These are phyloP conservation scores for Scenedesmus sp. DNA, from an alignment of 163 green algal species.

Conservation along the genomic window DNA sequence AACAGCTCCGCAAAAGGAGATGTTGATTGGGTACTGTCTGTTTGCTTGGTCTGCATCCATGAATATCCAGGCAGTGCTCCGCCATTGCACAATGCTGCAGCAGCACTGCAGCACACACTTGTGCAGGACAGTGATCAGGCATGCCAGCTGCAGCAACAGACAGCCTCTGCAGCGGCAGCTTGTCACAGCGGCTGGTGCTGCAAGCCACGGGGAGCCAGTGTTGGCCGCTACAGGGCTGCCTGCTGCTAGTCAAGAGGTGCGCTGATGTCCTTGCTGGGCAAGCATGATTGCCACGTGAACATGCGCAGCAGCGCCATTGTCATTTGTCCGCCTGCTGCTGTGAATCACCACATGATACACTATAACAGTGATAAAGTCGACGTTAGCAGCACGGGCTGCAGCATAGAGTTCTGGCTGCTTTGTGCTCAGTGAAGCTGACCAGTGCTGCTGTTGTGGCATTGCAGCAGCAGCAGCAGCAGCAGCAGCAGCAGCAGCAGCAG, in stretches of 20 bases:
- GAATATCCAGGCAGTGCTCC: not conserved
- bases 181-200: not conserved
- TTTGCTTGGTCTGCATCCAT: not conserved
- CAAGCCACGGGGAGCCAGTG: not conserved
- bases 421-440: not conserved
- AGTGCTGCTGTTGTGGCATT: not conserved
- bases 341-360: not conserved
- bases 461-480: conserved; percentile 23
- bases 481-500: conserved; percentile 15
- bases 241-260: not conserved
- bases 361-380: not conserved
- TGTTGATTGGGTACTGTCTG: too few relatives aligned
- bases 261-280: not conserved
- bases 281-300: too few relatives aligned
- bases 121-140: not conserved
- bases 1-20: too few relatives aligned
- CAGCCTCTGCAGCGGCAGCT: not conserved
- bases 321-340: too few relatives aligned
- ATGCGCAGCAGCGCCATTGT: too few relatives aligned
- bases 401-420: not conserved
- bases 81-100: not conserved
- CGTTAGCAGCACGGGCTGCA: not conserved
- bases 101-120: not conserved
- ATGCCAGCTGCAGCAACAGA: not conserved
- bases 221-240: not conserved